Percentiles rank a stretch among this genome's conserved stretches.
These are phyloP conservation scores for Dryas alaskensis DNA, from an alignment of 306 rosid species.

Conservation along the genomic window DNA sequence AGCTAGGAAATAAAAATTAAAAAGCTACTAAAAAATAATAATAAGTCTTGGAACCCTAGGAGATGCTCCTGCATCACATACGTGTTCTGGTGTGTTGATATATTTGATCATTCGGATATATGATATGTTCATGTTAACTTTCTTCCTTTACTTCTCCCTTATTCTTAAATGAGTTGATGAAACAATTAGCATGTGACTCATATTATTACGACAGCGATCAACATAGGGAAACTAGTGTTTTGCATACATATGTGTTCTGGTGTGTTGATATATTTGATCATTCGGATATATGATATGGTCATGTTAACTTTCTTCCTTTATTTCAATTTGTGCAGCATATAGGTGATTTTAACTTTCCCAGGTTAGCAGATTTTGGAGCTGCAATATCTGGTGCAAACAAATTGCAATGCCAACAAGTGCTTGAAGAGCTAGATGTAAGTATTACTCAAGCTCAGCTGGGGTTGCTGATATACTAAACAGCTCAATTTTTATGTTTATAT, in stretches of 20 bases:
- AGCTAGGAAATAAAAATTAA: too few species aligned
- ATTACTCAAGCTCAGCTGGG: conserved; percentile 10
- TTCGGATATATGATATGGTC: background rate
- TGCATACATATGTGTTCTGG: too few species aligned
- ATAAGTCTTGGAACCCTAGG: too few species aligned
- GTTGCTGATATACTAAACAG: conserved; percentile 24
- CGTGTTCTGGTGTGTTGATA: background rate
- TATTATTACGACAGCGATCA: background rate
- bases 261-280: background rate
- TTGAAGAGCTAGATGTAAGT: conserved; percentile 90
- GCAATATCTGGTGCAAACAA: conserved; percentile 89
- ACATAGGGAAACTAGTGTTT: background rate
- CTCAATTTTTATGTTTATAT: conserved; percentile 13
- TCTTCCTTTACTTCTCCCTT: background rate
- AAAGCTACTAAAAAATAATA: too few species aligned
- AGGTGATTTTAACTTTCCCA: conserved; percentile 67
- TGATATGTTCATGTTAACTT: background rate
- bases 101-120: background rate
- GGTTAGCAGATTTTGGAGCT: conserved; percentile 90
- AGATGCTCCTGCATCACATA: too few species aligned
- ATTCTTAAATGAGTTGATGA: background rate
- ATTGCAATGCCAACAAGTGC: conserved; percentile 81
- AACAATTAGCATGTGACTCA: background rate
- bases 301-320: background rate
- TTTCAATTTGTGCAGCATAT: conserved; percentile 55